A percentile compares a stretch with the other conserved stretches of the same genome.
phyloP scores from a whole-genome alignment of 1,139 yeast species.

The Lipomyces yarrowii region DNA sequence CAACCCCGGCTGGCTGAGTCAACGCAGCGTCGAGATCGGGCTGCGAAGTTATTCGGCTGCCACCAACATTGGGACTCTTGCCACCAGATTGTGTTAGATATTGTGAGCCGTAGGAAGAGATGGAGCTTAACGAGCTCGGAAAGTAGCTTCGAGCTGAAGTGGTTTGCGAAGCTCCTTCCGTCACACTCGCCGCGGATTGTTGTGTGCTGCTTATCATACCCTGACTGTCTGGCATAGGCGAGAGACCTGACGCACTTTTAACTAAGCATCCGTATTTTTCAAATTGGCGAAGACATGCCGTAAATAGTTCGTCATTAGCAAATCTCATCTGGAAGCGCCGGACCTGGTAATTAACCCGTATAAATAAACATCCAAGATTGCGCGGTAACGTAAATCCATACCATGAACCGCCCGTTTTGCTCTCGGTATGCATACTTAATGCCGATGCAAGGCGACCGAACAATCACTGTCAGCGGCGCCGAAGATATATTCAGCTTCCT shows the following conservation, averaged over 20 bases:
- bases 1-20: not conserved
- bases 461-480: constrained; percentile 13
- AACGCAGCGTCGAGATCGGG: not conserved
- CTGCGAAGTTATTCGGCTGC: not conserved
- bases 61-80: not conserved
- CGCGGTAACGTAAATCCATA: not conserved
- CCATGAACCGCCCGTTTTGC: constrained; percentile 10
- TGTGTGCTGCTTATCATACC: not conserved
- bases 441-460: constrained; percentile 23
- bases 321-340: constrained; percentile 29
- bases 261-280: constrained; percentile 12
- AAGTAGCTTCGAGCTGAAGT: not conserved
- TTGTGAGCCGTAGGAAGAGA: not conserved
- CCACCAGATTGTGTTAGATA: not conserved
- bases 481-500: not conserved
- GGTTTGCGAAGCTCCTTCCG: not conserved
- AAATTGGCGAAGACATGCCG: constrained; percentile 16
- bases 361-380: not conserved
- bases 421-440: constrained; percentile 15
- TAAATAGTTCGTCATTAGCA: constrained; percentile 12
- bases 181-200: not conserved
- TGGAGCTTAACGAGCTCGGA: not conserved
- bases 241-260: constrained; percentile 13
- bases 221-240: not conserved
- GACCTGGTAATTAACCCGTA: constrained; percentile 2